Base-by-base conservation (phyloP, 179 eudicot species). In the Sideroxylon spinosum region DNA sequence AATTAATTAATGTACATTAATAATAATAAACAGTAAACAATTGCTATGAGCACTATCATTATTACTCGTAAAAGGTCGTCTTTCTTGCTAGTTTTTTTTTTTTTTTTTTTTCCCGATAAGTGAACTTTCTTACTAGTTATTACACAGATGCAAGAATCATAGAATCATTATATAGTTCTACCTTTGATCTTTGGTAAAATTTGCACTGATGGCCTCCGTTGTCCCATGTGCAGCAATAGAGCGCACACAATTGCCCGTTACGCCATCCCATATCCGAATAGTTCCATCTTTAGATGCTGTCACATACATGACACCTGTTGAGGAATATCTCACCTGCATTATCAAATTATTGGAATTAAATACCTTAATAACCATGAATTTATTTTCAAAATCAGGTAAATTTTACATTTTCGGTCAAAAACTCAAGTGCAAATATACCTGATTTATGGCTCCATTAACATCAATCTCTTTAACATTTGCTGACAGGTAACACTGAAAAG, bases 231-330 rank as follows among this genome's bases (percentile, higher is more conserved):
- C 97, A 61, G 90, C 87, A 71, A 78, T 71, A 28, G 89, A 77
- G 64, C 97, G 92, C n/a, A 91, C 93, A 76, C 93, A 89, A 73
- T 83, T 86, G 78, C 91, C 90, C 76, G 87, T 92, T 46, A 89
- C 89, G 75, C 97, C 97, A 81, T 92, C 94, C 97, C 97, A 92
- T 79, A 92, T 65, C 78, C 95, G 82, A 80, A 92, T 86, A 69
- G 91, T 90, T 78, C 97, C 97, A 82, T 92, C 97, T 89, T 92
- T 92, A 44, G 95, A 92, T 66, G 94, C 97, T 28, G 97, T 92
- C 76, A 86, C 95, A 80, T 92, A 92, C 92, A 92, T 88, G 80
- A 86, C 92, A 14, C 97, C 97, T 49, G 84, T 89, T 26, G 88
- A 79, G 32, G 97, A 92, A 84, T 92, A 92, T 74, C 97, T 88